phyloP scores from a whole-genome alignment of 164 flowering plant genomes.

The Tetracentron sinense region DNA sequence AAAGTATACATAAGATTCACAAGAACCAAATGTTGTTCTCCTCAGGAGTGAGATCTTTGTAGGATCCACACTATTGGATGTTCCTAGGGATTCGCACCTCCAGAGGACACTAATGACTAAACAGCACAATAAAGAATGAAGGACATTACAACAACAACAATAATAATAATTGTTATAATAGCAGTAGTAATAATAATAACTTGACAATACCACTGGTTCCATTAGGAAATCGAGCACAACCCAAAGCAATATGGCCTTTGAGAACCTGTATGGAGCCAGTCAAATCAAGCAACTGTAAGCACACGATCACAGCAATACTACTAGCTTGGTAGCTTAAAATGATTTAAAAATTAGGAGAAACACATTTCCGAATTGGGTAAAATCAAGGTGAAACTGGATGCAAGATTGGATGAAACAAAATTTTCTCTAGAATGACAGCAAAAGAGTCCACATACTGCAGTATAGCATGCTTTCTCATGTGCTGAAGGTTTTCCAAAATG shows the following conservation, averaged over 20 bases:
- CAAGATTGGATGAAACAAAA: not conserved
- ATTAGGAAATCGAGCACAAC: conserved; percentile 82
- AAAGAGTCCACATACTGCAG: conserved; percentile 59
- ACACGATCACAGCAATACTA: not conserved
- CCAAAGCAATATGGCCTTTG: conserved; percentile 90
- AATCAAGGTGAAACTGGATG: not conserved
- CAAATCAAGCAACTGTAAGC: conserved; percentile 7
- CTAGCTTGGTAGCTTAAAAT: too few relatives aligned
- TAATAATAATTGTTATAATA: too few relatives aligned
- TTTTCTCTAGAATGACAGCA: not conserved
- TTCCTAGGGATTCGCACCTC: not conserved
- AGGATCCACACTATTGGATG: not conserved
- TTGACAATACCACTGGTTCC: conserved; percentile 76
- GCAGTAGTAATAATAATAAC: not conserved
- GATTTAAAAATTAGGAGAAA: too few relatives aligned
- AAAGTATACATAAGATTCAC: too few relatives aligned
- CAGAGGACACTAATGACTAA: not conserved
- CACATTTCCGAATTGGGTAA: not conserved
- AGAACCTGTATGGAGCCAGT: conserved; percentile 62
- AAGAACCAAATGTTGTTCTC: too few relatives aligned
- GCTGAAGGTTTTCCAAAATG: conserved; percentile 93
- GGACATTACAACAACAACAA: too few relatives aligned
- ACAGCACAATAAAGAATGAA: not conserved
- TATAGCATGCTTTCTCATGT: conserved; percentile 93
- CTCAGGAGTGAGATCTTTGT: too few relatives aligned